Evolutionary conservation across 169 alveolate species (phyloP).

Genomic region (Eimeria zaria): DNA sequence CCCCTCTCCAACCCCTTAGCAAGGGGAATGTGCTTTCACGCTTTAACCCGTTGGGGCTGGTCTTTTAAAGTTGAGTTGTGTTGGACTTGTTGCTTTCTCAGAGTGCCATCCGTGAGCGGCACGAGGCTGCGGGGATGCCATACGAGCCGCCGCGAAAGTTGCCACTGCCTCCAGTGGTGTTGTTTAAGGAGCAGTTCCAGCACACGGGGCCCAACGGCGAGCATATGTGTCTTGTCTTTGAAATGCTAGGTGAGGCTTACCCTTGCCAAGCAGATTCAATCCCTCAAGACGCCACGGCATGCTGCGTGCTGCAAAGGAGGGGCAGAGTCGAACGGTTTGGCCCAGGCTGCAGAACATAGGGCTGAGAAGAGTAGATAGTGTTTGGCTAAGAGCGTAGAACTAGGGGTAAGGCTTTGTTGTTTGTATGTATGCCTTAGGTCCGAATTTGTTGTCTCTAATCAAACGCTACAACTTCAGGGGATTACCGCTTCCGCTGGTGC

Average conservation of each 20-base stretch:
- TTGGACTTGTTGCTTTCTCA: slow-evolving; percentile 3
- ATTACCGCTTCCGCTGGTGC: slow-evolving; percentile 96
- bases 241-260: slow-evolving; percentile 95
- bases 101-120: slow-evolving; percentile 76
- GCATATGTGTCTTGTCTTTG: slow-evolving; percentile 99
- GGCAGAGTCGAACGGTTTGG: neutral
- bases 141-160: slow-evolving; percentile 68
- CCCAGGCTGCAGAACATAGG: neutral
- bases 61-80: neutral
- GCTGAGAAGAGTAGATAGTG: neutral
- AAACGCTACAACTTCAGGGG: slow-evolving; percentile 98
- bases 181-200: slow-evolving; percentile 96
- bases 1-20: too few relatives aligned
- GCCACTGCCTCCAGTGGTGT: slow-evolving; percentile 92
- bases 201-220: slow-evolving; percentile 99
- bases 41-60: neutral
- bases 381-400: neutral
- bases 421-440: slow-evolving; percentile 85
- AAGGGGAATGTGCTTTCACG: neutral
- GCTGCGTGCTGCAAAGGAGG: neutral
- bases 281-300: neutral
- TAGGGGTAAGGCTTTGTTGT: neutral
- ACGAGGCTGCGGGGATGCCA: slow-evolving; percentile 62
- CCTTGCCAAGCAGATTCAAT: neutral
- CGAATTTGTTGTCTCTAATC: slow-evolving; percentile 98